Base-by-base conservation (phyloP, 805 yeast genomes). In the Candida krabiensis region DNA sequence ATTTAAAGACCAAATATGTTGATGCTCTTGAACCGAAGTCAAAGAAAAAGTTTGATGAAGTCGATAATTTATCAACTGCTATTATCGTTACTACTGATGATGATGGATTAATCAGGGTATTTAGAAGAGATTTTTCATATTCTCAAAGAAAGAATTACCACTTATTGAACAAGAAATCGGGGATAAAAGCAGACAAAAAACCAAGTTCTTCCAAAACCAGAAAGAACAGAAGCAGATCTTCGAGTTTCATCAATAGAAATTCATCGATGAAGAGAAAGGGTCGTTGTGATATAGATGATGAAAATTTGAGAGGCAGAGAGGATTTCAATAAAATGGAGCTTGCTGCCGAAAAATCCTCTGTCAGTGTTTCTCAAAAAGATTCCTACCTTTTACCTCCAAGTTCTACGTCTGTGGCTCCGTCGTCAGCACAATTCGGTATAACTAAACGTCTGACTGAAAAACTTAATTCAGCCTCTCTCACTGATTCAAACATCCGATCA, bases 31-130 rank as follows among this genome's bases (percentile, higher is more conserved):
- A 35, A 4, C 19, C 29, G n/a, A 38, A 19, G 9, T 19, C 43
- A 7, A 38, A 38, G 28, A 43, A 48, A 31, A 34, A 29, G 19
- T 38, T 40, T 3, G 46, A 53, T 25, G 47, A 52, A 9, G 70
- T 71, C 5, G 67, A 70, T 33, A 60, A 52, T 40, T 52, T 63
- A 21, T 54, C 63, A 7, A 50, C 62, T 1, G 52, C 64, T 1
- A 80, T 88, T 30, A 75, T 88, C 12, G 80, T 89, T 2, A 81
- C 93, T 1, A 79, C 91, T 0, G 97, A 89, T 60, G 76, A 75
- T 39, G 61, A 67, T 16, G 96, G 96, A 0, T 49, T 71, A 2
- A 84, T 89, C 21, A 63, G 93, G 30, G 84, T 89, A 0, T 86
- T 85, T 57, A 70, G 97, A 53, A 83, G 86, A 40, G 97, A 89